Conservation (phyloP, 2,329 filamentous ascomycete species). For the Xylariaceae sp. region DNA sequence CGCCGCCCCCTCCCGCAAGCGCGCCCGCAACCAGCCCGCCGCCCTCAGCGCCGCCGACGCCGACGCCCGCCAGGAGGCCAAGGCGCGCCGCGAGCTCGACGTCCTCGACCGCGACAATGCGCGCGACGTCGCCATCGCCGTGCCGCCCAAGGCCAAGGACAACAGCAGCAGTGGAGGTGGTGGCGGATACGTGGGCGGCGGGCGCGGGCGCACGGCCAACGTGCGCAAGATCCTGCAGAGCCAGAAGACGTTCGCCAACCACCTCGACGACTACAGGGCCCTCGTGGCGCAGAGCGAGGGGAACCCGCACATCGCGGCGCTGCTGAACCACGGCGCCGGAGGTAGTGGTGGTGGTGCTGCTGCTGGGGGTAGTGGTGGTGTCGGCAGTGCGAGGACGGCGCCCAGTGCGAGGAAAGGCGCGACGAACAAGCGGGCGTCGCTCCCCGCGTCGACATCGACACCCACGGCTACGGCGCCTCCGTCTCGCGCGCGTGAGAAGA, state of each 20-base stretch:
- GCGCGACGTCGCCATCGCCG: conserved; percentile 65
- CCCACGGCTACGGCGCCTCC: too few relatives aligned
- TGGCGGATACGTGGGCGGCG: too few relatives aligned
- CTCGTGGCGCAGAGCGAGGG: conserved; percentile 24
- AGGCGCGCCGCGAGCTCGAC: conserved; percentile 75
- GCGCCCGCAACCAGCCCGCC: conserved; percentile 49
- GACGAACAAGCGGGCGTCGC: conserved; percentile 7
- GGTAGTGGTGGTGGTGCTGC: neutral
- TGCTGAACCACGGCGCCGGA: neutral
- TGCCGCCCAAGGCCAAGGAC: conserved; percentile 49
- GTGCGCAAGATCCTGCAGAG: conserved; percentile 75
- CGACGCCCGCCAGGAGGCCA: conserved; percentile 76
- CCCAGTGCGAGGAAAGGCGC: neutral
- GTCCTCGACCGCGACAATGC: conserved; percentile 78
- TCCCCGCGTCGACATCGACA: too few relatives aligned
- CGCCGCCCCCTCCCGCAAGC: conserved; percentile 58
- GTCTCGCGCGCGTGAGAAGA: conserved; percentile 8
- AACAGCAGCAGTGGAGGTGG: conserved; percentile 37
- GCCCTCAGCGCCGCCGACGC: conserved; percentile 58
- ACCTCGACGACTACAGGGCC: conserved; percentile 75
- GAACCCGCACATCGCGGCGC: neutral
- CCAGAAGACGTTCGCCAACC: conserved; percentile 79
- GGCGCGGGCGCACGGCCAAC: conserved; percentile 46
- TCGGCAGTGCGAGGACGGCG: neutral
- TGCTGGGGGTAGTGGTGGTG: neutral